Percentiles rank a stretch among this genome's conserved stretches.
phyloP scores from a whole-genome alignment of 257 asterid genomes.

The Nicotiana tabacum region DNA sequence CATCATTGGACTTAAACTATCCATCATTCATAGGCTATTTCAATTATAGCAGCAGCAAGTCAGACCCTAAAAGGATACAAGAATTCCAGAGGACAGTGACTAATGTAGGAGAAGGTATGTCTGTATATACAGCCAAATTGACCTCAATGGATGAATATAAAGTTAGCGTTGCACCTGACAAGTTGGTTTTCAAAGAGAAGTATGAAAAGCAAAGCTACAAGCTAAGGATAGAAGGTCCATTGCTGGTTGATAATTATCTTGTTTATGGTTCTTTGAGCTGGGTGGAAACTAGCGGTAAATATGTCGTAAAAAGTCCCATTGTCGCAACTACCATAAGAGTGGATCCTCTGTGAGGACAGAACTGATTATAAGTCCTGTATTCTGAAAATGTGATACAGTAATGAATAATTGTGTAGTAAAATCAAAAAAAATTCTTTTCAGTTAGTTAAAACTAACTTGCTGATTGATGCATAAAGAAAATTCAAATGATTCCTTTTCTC shows the following conservation, averaged over 20 bases:
- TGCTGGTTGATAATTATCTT: slow-evolving; percentile 7
- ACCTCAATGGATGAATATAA: slow-evolving; percentile 29
- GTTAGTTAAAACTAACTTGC: neutral
- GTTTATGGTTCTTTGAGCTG: slow-evolving; percentile 51
- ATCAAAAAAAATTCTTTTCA: neutral
- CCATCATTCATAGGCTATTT: slow-evolving; percentile 70
- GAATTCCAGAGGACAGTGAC: slow-evolving; percentile 61
- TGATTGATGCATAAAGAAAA: neutral
- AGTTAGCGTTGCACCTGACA: slow-evolving; percentile 52
- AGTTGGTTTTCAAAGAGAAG: slow-evolving; percentile 38
- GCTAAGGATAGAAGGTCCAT: slow-evolving; percentile 39
- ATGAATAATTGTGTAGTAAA: neutral
- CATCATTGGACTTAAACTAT: slow-evolving; percentile 63
- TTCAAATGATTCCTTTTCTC: neutral
- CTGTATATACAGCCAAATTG: slow-evolving; percentile 35
- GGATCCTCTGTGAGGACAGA: slow-evolving; percentile 5
- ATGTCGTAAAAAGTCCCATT: slow-evolving; percentile 55
- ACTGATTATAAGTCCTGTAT: neutral
- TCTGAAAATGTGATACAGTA: neutral
- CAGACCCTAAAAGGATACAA: slow-evolving; percentile 4
- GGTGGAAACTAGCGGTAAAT: slow-evolving; percentile 44
- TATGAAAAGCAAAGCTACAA: slow-evolving; percentile 55
- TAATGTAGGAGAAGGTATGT: slow-evolving; percentile 43
- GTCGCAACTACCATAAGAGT: slow-evolving; percentile 32
- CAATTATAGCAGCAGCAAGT: neutral